Percentiles rank a stretch among this genome's conserved stretches.
phyloP scores from a whole-genome alignment of 2,329 filamentous ascomycete genomes.

The Tolypocladium endophyticum region DNA sequence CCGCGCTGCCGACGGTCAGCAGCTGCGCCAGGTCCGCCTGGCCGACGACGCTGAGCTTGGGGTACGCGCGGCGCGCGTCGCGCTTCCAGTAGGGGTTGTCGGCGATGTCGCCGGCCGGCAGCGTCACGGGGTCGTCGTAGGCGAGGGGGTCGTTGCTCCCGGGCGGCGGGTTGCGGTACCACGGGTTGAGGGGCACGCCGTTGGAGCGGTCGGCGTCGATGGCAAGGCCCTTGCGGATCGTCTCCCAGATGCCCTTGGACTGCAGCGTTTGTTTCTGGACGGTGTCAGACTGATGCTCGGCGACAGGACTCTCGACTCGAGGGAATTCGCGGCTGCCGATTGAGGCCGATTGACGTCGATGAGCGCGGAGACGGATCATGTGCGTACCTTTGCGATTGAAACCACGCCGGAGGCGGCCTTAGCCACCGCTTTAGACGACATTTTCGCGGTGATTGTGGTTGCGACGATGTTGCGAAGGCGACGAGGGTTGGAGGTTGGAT shows the following conservation, averaged over 20 bases:
- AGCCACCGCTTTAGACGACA: constrained; percentile 51
- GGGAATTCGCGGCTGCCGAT: not conserved
- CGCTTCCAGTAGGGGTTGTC: constrained; percentile 66
- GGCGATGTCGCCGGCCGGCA: constrained; percentile 40
- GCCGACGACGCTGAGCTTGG: constrained; percentile 64
- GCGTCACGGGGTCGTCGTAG: constrained; percentile 39
- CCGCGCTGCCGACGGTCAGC: constrained; percentile 73
- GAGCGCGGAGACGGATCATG: not conserved
- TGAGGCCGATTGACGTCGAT: not conserved
- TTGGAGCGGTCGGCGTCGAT: constrained; percentile 83
- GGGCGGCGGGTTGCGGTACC: constrained; percentile 73
- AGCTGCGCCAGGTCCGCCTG: constrained; percentile 82
- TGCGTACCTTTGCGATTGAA: constrained; percentile 45
- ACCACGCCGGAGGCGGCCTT: constrained; percentile 45
- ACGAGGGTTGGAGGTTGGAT: constrained; percentile 5
- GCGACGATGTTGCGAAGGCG: constrained; percentile 6
- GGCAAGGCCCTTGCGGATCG: constrained; percentile 64
- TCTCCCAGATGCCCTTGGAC: constrained; percentile 80
- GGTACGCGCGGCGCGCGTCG: constrained; percentile 74
- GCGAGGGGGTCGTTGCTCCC: constrained; percentile 28
- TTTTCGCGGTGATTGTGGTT: constrained; percentile 25
- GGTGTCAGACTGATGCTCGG: not conserved
- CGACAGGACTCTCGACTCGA: constrained; percentile 5
- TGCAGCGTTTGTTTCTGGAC: constrained; percentile 90
- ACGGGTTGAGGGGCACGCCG: constrained; percentile 84